Evolutionary conservation across 306 rosid genomes (phyloP).

Genomic region (Astragalus membranaceus): DNA sequence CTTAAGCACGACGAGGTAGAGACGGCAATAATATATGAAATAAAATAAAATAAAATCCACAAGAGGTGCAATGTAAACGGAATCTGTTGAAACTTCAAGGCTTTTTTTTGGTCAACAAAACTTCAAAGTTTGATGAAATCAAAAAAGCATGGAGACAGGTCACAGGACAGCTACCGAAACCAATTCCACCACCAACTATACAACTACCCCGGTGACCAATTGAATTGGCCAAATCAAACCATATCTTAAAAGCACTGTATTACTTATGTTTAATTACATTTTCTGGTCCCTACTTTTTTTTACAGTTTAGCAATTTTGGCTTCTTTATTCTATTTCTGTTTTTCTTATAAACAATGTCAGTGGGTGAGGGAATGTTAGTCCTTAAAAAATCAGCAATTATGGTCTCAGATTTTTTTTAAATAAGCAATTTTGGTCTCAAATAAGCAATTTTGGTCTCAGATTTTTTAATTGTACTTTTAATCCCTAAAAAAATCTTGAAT

Average conservation of each 20-base stretch:
- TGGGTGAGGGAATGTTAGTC: too few relatives aligned
- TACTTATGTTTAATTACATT: too few relatives aligned
- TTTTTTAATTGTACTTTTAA: too few relatives aligned
- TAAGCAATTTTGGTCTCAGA: too few relatives aligned
- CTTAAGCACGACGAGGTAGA: neutral
- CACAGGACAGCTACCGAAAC: neutral
- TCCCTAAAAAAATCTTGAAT: too few relatives aligned
- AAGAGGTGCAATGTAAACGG: neutral
- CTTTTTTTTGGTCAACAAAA: neutral
- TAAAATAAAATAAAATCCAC: neutral
- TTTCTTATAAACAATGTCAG: too few relatives aligned
- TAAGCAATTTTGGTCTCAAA: too few relatives aligned
- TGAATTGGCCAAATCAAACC: neutral
- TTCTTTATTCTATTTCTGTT: too few relatives aligned
- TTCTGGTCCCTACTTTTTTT: too few relatives aligned
- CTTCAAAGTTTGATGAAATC: neutral
- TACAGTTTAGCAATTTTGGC: too few relatives aligned
- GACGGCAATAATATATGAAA: neutral
- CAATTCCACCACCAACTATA: neutral
- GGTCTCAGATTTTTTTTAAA: too few relatives aligned
- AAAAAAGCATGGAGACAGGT: neutral
- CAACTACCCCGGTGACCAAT: neutral
- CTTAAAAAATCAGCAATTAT: too few relatives aligned
- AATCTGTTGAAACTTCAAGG: neutral
- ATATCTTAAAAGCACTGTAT: neutral